Evolutionary conservation across 805 yeast genomes (phyloP), one percentile per base, ranked within the genome.

Genomic region (Zygosaccharomyces bisporus): DNA sequence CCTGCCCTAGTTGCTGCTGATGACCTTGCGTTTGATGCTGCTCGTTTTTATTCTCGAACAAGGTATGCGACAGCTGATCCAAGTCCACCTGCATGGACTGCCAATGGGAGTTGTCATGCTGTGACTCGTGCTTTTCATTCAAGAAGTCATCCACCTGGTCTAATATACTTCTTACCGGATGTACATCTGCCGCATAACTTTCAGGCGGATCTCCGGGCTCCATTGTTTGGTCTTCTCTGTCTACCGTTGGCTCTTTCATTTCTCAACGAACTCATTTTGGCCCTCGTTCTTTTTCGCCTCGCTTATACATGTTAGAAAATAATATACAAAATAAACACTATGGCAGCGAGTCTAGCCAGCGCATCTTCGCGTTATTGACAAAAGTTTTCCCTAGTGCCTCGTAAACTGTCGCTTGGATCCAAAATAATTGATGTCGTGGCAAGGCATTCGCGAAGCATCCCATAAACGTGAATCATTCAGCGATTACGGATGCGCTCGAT

Each of bases 401-500:
- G n/a, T n/a, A n/a, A n/a, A n/a, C n/a, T n/a, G n/a, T n/a, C n/a
- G n/a, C n/a, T n/a, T n/a, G n/a, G n/a, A n/a, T n/a, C n/a, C n/a
- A n/a, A n/a, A n/a, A n/a, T n/a, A n/a, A n/a, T n/a, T n/a, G n/a
- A n/a, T n/a, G n/a, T n/a, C n/a, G n/a, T n/a, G n/a, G n/a, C n/a
- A n/a, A n/a, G n/a, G n/a, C n/a, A n/a, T n/a, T n/a, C n/a, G n/a
- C n/a, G n/a, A n/a, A n/a, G n/a, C n/a, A n/a, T n/a, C n/a, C n/a
- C n/a, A n/a, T n/a, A n/a, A n/a, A n/a, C 25, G 25, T 21, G 25
- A 27, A 27, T 27, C 31, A 27, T 6, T n/a, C 10, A 27, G 31
- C 31, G 31, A 6, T 66, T 64, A 32, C 67, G 67, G 32, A 75
- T 63, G 37, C 68, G 72, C 19, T 74, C 83, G 39, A 88, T 80